Base-by-base conservation (phyloP, 331 rosid genomes). In the Quercus phellos region DNA sequence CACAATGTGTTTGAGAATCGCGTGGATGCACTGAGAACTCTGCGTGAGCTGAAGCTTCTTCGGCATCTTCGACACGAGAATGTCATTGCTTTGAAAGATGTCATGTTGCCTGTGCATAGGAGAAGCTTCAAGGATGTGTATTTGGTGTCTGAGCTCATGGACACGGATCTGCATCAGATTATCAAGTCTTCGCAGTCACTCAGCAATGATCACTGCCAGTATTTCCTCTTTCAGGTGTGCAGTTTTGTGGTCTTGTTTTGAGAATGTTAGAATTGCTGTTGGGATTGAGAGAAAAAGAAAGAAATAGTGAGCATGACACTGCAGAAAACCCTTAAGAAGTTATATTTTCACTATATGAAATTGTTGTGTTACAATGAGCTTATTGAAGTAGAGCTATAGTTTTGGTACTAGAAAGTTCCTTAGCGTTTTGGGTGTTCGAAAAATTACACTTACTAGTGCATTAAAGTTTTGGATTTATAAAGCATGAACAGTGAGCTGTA, bases 111-210 rank as follows among this genome's bases (percentile, higher is more conserved):
- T 0, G 56, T 79, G 50, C 88, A 90, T 5, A 87, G 90, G 77
- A 84, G 51, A 26, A 85, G 74, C 56, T 92, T 92, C 81, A 92
- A 88, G 86, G 95, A 92, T 81, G 97, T 92, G 27, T 92, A 92
- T 75, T 78, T 90, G 68, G 97, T 92, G 43, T 92, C 87, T 83
- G 97, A 92, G 63, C 94, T 91, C 74, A 91, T 91, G 97, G 97
- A 91, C 82, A 91, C 97, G 6, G 97, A 91, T 84, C 89, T 92
- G 78, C 97, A 92, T 79, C 97, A 90, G 85, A 92, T 92, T 80
- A 86, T 92, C 50, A 92, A 90, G 78, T 92, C 97, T 29, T 87
- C 97, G 4, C 97, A 92, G 59, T 61, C 93, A 2, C 87, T 92
- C 58, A 82, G 90, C 51, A 92, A 90, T 70, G 97, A 92, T 63